Evolutionary conservation across 495 filamentous ascomycete species (phyloP), one percentile per base, ranked within the genome.

Genomic region (Penicillium dipodomyicola): DNA sequence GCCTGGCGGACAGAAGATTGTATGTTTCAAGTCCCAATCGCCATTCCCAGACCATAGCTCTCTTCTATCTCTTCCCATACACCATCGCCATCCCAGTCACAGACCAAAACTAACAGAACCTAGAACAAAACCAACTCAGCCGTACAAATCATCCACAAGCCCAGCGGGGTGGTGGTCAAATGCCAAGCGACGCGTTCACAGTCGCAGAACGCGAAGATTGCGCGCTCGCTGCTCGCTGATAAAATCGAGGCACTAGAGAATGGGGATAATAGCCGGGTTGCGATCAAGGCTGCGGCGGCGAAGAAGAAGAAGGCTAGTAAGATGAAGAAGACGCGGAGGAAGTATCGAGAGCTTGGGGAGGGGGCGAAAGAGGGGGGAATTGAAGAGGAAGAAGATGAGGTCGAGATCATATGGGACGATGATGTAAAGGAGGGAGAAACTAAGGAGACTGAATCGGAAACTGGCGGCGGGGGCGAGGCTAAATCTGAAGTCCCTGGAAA

Each of bases 71-170:
- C 20, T 20, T 20, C 20, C 20, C 20, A 20, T 20, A 20, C 1
- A 20, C 20, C 20, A 20, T 20, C 20, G 20, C 20, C 20, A 20
- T 20, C 20, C 20, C 20, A 20, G 20, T 20, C 20, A 20, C 20
- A 11, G 4, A 11, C 3, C 53, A 58, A 37, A 49, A 46, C 30
- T 54, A 20, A 44, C 41, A 8, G n/a, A 10, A n/a, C 20, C 35
- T 52, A 92, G 89, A 98, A 98, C 76, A 98, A 98, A 87, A 97
- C 94, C 22, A 86, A 85, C 60, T 97, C 90, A 9, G 94, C 94
- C 45, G 94, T 97, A 39, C 95, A 98, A 67, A 80, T 98, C 25
- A 92, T 84, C 54, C 94, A 98, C 74, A 72, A 89, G 20, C 90
- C 92, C 14, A 93, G 91, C 9, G 92, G 92, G 47, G 73, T 96